A percentile compares a stretch with the other conserved stretches of the same genome.
These are phyloP conservation scores for Teunomyces funiuensis DNA, from an alignment of 805 yeast species.

Conservation along the genomic window DNA sequence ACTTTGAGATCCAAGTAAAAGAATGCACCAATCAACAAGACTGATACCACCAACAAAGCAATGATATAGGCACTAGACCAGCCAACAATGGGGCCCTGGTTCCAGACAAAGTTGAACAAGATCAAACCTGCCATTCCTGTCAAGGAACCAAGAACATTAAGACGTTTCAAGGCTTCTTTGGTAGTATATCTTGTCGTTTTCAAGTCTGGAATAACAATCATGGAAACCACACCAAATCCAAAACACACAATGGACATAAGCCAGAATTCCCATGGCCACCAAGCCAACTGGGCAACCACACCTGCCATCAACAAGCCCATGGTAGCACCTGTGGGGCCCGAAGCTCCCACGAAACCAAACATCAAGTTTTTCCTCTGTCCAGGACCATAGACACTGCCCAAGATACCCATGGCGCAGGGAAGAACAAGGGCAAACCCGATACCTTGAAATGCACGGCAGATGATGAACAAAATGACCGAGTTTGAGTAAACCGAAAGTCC, in stretches of 20 bases:
- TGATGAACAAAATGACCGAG: slow-evolving; percentile 47
- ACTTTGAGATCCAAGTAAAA: slow-evolving; percentile 45
- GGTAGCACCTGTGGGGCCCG: slow-evolving; percentile 63
- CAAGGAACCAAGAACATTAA: slow-evolving; percentile 44
- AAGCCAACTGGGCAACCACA: slow-evolving; percentile 41
- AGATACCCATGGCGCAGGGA: slow-evolving; percentile 61
- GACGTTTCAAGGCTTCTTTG: slow-evolving; percentile 13
- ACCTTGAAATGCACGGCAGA: slow-evolving; percentile 58
- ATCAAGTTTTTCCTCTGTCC: slow-evolving; percentile 53
- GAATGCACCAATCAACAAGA: slow-evolving; percentile 42
- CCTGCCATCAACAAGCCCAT: slow-evolving; percentile 55
- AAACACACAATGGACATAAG: slow-evolving; percentile 41
- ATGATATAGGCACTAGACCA: slow-evolving; percentile 63
- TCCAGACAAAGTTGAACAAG: slow-evolving; percentile 67
- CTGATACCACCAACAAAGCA: slow-evolving; percentile 53
- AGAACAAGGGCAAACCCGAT: slow-evolving; percentile 59
- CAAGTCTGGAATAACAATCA: slow-evolving; percentile 27
- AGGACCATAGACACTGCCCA: slow-evolving; percentile 41
- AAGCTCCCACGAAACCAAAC: slow-evolving; percentile 56
- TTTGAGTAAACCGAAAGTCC: slow-evolving; percentile 57
- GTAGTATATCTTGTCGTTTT: slow-evolving; percentile 10
- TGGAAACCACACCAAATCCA: slow-evolving; percentile 28
- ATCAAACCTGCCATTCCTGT: slow-evolving; percentile 61
- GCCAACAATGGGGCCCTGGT: slow-evolving; percentile 72
- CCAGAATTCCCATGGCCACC: slow-evolving; percentile 68